Base-by-base conservation (phyloP, 139 green algal species). In the Chlorella sp. region DNA sequence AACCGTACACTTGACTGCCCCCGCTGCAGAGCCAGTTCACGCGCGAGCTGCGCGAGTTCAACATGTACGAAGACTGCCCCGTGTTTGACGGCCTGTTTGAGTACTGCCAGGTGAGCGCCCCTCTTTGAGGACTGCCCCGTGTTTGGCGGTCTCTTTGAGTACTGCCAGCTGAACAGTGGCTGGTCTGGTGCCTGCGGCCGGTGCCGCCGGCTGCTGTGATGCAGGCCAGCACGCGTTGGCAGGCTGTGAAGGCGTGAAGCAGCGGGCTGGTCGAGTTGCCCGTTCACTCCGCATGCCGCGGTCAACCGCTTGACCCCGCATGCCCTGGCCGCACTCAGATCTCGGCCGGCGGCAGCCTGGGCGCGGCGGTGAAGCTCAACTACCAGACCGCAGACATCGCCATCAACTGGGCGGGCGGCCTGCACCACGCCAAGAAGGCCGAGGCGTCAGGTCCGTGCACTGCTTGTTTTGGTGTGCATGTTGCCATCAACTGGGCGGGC, bases 391-490 rank as follows among this genome's bases (percentile, higher is more conserved):
- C 91, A 16, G 97, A 99, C 88, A 93, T 97, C 32, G 95, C 90
- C 41, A 97, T 99, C 88, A 99, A 99, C 90, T 99, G 97, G 97
- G 88, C 95, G 19, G 97, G 97, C 11, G 97, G 97, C 20, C 86
- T 99, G 84, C 97, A 99, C 83, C 97, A 99, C 87, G 97, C 95
- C 28, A 98, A 99, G 85, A 98, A 98, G 56, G 81, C 79, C 80
- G 94, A 92, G 92, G 93, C 54, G 87, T 95, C 81, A 3, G 82
- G 80, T 72, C 4, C 9, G 68, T 34, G 41, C 13, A 2, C n/a
- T 48, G n/a, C n/a, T n/a, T n/a, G n/a, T n/a, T n/a, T n/a, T n/a
- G n/a, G 67, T 73, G 67, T 7, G 67, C 32, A 1, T 73, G n/a
- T 26, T n/a, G 51, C 90, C 41, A 97, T 99, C 88, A 99, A 99